Evolutionary conservation across 345 rosid species (phyloP).

Genomic region (Garcia nutans): DNA sequence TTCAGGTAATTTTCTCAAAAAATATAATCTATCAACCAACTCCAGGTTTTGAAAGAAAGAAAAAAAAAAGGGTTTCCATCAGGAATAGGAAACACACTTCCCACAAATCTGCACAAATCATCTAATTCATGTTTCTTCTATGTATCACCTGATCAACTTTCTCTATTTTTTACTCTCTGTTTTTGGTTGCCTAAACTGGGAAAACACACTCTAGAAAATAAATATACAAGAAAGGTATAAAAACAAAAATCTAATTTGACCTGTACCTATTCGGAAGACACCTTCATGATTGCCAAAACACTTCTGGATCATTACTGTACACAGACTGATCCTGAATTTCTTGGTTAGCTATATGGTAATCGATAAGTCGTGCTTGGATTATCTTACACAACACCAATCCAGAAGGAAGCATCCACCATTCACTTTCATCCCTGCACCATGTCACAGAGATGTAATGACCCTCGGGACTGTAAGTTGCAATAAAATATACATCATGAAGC

Average conservation of each 20-base stretch:
- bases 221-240: background rate
- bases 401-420: slow-evolving; percentile 93
- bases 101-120: background rate
- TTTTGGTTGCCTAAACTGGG: slow-evolving; percentile 1
- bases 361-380: slow-evolving; percentile 65
- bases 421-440: slow-evolving; percentile 84
- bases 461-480: background rate
- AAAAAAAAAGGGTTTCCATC: background rate
- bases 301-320: slow-evolving; percentile 70
- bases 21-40: background rate
- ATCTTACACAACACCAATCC: slow-evolving; percentile 73
- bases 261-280: background rate
- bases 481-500: background rate
- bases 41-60: background rate
- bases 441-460: background rate
- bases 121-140: background rate
- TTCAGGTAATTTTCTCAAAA: background rate
- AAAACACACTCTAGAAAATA: background rate
- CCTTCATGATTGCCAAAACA: slow-evolving; percentile 75
- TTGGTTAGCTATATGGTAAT: slow-evolving; percentile 82
- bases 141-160: background rate
- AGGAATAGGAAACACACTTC: background rate
- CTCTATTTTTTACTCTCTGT: background rate
- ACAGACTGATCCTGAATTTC: slow-evolving; percentile 88
- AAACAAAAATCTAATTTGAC: slow-evolving; percentile 4